Conservation (phyloP, 345 rosid species). For the Eucalyptus regnans region DNA sequence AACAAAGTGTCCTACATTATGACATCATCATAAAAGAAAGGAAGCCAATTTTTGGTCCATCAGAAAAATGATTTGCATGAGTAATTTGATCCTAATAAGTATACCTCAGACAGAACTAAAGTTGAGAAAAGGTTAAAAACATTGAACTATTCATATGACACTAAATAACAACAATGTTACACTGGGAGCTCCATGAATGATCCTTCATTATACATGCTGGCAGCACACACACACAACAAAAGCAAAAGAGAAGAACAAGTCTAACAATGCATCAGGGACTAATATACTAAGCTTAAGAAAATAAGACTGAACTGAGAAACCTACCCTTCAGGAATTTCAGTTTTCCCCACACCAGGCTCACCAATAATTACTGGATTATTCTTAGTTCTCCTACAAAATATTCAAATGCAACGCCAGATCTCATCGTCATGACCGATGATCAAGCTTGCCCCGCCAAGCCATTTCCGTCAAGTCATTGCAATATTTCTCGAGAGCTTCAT, state of each 20-base stretch:
- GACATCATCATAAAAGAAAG: background rate
- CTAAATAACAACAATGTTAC: background rate
- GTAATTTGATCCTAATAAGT: background rate
- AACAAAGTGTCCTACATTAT: background rate
- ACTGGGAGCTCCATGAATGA: background rate
- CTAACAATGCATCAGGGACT: background rate
- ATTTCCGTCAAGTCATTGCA: slow-evolving; percentile 90
- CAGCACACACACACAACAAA: background rate
- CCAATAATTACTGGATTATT: slow-evolving; percentile 94
- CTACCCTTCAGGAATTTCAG: slow-evolving; percentile 85
- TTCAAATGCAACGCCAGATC: slow-evolving; percentile 77
- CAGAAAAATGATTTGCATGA: background rate
- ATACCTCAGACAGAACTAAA: background rate
- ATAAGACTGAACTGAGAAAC: background rate
- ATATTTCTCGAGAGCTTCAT: slow-evolving; percentile 71
- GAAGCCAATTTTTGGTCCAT: background rate
- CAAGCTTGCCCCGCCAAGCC: slow-evolving; percentile 87
- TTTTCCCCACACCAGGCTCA: slow-evolving; percentile 95
- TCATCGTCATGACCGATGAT: slow-evolving; percentile 91
- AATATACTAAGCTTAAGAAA: background rate
- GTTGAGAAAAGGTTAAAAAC: background rate
- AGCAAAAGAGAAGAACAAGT: background rate
- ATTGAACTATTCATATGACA: background rate
- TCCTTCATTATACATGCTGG: background rate
- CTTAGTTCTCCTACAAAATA: slow-evolving; percentile 84